Evolutionary conservation across 257 asterid species (phyloP).

Genomic region (Ajuga chamaepitys): DNA sequence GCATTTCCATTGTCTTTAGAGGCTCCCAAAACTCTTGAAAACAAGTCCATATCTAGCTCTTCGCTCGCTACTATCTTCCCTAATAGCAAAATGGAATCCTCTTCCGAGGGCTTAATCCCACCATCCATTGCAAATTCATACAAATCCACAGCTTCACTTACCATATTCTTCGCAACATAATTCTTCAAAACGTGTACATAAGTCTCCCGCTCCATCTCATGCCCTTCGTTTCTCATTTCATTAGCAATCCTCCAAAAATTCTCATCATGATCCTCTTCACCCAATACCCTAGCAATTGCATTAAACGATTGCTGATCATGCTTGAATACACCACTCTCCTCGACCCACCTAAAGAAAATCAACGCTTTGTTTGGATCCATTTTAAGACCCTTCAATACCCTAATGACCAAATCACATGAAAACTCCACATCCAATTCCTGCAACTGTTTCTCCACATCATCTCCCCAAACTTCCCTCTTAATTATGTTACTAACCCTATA

Average conservation of each 20-base stretch:
- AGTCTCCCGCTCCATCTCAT: conserved; percentile 51
- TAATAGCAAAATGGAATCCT: conserved; percentile 64
- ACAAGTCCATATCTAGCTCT: conserved; percentile 65
- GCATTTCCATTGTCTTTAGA: conserved; percentile 51
- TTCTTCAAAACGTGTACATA: conserved; percentile 32
- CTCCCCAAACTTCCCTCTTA: conserved; percentile 60
- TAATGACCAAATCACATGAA: conserved; percentile 46
- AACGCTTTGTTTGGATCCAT: conserved; percentile 49
- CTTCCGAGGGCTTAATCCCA: conserved; percentile 47
- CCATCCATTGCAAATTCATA: conserved; percentile 69
- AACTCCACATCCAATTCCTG: conserved; percentile 40
- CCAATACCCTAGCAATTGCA: conserved; percentile 52
- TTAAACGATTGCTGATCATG: conserved; percentile 47
- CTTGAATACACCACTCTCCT: conserved; percentile 58
- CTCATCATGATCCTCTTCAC: conserved; percentile 38
- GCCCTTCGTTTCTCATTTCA: conserved; percentile 63
- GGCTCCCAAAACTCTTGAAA: conserved; percentile 42
- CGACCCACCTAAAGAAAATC: conserved; percentile 82
- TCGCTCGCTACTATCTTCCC: conserved; percentile 63
- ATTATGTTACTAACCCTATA: conserved; percentile 41
- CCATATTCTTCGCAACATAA: conserved; percentile 50
- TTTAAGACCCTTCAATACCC: conserved; percentile 43
- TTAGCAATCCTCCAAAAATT: conserved; percentile 66
- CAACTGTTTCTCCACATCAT: conserved; percentile 54
- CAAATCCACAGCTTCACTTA: conserved; percentile 67